Base-by-base conservation (phyloP, 2,329 filamentous ascomycete species). In the Diaporthe sp. region DNA sequence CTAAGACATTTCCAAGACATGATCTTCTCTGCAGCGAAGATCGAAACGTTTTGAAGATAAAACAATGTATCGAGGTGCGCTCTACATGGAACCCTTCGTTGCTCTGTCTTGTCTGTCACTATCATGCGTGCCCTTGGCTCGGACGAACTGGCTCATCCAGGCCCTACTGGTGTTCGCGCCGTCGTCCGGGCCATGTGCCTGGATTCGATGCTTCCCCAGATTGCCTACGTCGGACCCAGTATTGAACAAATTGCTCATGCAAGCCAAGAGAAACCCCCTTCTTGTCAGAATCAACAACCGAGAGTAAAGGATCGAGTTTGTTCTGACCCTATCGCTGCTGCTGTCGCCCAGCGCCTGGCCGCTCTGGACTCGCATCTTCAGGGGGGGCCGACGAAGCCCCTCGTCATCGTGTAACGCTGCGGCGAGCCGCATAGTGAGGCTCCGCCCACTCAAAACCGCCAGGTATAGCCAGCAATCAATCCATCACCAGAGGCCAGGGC, bases 401-500 rank as follows among this genome's bases (percentile, higher is more conserved):
- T 51, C 65, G 65, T 51, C 65, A 53, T 68, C 65, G 42, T 68
- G 65, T 53, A 68, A 68, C 65, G 34, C 46, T 34, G 46, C 65
- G 8, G 46, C 46, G 31, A 22, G 44, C 13, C 44, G 28, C 62
- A 51, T 68, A 53, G 62, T 53, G 62, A 68, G 62, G 62, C 62
- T 68, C 62, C 62, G 62, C 62, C 13, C 62, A 68, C 46, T 19
- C 65, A 68, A 68, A 68, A 68, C 65, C 49, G n/a, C 34, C 34
- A 42, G 46, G 65, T 42, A 25, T 31, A 39, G 12, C 34, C 65
- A 39, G 31, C 65, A 25, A 34, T 39, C 46, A 25, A 68, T 37
- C 46, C 46, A 68, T 31, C 46, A 39, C 31, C 22, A 68, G 65
- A 37, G 65, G 44, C 31, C 53, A 22, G 31, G 10, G 61, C 42